These are phyloP conservation scores for Fraxinus platypoda DNA, from an alignment of 305 asterid genomes.

Conservation along the genomic window DNA sequence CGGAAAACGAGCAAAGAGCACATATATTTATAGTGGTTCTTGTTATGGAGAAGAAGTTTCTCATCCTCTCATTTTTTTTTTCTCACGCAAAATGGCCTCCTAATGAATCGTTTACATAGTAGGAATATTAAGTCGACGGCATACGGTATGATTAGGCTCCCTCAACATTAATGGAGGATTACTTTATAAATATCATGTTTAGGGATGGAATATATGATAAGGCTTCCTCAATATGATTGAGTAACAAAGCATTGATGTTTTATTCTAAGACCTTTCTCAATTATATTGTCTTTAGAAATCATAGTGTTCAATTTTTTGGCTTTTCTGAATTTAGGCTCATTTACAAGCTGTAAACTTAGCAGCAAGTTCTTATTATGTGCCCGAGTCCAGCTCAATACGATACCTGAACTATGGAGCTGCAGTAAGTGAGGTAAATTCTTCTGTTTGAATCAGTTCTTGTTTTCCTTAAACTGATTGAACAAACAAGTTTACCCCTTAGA, in stretches of 20 bases:
- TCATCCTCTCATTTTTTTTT: background rate
- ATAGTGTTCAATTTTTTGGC: background rate
- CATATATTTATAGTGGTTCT: background rate
- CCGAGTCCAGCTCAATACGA: conserved; percentile 36
- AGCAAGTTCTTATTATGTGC: conserved; percentile 56
- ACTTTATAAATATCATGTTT: background rate
- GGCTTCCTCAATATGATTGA: background rate
- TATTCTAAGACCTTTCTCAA: background rate
- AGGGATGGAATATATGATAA: background rate
- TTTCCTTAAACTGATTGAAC: background rate
- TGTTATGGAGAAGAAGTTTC: background rate
- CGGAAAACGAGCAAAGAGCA: background rate
- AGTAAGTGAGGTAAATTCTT: conserved; percentile 53
- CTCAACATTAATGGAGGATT: background rate
- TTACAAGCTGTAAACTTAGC: conserved; percentile 43
- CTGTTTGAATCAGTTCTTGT: background rate
- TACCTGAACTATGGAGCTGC: conserved; percentile 77
- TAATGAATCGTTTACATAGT: background rate
- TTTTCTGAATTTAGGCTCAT: conserved; percentile 47
- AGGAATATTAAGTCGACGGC: background rate
- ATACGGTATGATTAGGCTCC: background rate
- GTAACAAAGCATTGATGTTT: background rate
- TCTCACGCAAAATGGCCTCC: background rate
- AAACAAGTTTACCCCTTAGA: background rate
- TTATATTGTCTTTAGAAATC: background rate